Evolutionary conservation across 805 yeast genomes (phyloP), one percentile per base, ranked within the genome.

Genomic region (Nematodospora valgi): DNA sequence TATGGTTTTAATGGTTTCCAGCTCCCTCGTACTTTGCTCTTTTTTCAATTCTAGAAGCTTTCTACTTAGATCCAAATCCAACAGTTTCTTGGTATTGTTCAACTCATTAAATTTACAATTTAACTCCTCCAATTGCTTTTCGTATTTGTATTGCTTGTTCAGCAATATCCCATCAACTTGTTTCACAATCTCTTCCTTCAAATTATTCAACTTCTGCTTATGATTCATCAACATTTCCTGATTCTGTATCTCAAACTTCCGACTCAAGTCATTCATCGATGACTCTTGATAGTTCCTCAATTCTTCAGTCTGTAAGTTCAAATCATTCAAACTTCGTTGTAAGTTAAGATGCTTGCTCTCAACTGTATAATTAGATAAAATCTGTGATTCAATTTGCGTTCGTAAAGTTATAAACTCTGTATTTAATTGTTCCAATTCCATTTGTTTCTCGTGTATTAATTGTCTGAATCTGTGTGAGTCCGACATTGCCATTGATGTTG

Each of bases 141-240:
- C 25, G 12, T 27, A 33, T 5, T 6, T 23, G 4, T 11, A 18
- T 8, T 33, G 36, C 15, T 33, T 33, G 9, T 33, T 27, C 5
- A 25, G 24, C 22, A 70, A 58, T 5, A 70, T 40, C 1, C 47
- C 37, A 26, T 73, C 74, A 1, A 76, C 60, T 45, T 69, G 57
- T 0, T 30, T 39, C 1, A 53, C 43, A 9, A 55, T 49, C 5
- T 34, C 39, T 29, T 61, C 64, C 34, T 61, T 62, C 19, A 63
- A 44, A 4, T 21, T 23, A 23, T 28, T 21, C 10, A 38, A 18
- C 17, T 14, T 33, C 8, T 5, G 9, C 4, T 35, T 26, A 23
- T 34, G 32, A 12, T 30, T 32, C 15, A 30, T 17, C 8, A 27
- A 13, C 34, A 29, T 35, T 15, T 35, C 32, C n/a, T 27, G 23